Evolutionary conservation across 441 rosid genomes (phyloP), one percentile per base, ranked within the genome.

Genomic region (Biscutella auriculata): DNA sequence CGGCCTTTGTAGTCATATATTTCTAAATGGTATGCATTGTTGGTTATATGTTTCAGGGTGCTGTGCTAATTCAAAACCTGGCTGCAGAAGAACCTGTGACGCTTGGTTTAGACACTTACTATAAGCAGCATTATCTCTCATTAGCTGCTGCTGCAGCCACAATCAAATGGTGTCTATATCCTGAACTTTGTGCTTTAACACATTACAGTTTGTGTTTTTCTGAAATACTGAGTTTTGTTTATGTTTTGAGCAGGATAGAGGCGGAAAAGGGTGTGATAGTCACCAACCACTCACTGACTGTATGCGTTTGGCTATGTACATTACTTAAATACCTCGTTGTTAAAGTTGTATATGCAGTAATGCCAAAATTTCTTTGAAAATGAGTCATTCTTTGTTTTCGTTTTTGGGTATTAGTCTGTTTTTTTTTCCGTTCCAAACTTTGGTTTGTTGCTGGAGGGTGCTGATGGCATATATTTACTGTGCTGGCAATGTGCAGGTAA

Each of bases 61-160:
- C 95, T 35, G 71, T 85, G 69, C 59, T 93, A 53, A 70, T 87
- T 53, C 92, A 87, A 74, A 87, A 79, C 69, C 65, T 93, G 71
- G 86, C 97, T 36, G 88, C 95, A 14, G 80, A 75, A 77, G 96
- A 87, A 63, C 95, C 99, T 66, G 84, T 87, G 27, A 94, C 89
- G 0, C 95, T 87, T 76, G 96, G 97, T 57, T 72, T 90, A 65
- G 99, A 85, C 77, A 82, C 80, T 57, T 89, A 93, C 67, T 87
- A 87, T 79, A 93, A 89, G 81, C 99, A 94, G 75, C 89, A 94
- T 63, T 89, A 89, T 75, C 96, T 87, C 50, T 93, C 96, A 60
- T 62, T 93, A 74, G 96, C 96, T 60, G 95, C 97, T 53, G 87
- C 95, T 63, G 84, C 92, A 15, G 97, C 99, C 68, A 77, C 89